Percentiles rank a stretch among this genome's conserved stretches.
These are phyloP conservation scores for Candida sp. DNA, from an alignment of 1,139 yeast species.

Conservation along the genomic window DNA sequence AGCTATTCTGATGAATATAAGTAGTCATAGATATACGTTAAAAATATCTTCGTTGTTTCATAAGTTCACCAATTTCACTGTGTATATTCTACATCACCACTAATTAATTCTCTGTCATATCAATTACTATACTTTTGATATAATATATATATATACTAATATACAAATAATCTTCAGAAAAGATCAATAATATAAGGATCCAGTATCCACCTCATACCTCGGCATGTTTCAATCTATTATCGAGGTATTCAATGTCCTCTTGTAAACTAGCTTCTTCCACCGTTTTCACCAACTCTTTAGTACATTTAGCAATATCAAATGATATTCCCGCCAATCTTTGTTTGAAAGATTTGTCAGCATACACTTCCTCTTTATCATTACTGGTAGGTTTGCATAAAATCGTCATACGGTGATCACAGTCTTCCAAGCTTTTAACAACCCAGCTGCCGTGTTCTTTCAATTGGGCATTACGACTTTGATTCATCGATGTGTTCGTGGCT, in stretches of 20 bases:
- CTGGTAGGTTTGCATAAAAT: constrained; percentile 50
- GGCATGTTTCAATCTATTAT: constrained; percentile 42
- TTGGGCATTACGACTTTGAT: constrained; percentile 78
- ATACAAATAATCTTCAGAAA: neutral
- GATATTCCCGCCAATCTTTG: constrained; percentile 95
- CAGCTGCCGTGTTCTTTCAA: constrained; percentile 89
- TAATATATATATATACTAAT: neutral
- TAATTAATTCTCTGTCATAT: neutral
- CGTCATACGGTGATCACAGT: constrained; percentile 80
- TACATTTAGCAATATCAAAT: constrained; percentile 93
- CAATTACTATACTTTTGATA: neutral
- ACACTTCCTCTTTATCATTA: constrained; percentile 54
- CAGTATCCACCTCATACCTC: constrained; percentile 5
- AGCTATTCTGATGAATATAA: too few relatives aligned
- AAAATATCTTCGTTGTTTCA: too few relatives aligned
- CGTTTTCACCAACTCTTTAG: constrained; percentile 91
- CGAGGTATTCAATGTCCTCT: constrained; percentile 62
- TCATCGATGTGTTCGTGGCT: constrained; percentile 87
- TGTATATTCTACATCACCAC: neutral
- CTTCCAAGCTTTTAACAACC: constrained; percentile 83
- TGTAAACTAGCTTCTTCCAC: constrained; percentile 92
- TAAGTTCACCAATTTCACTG: neutral
- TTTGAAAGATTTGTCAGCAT: constrained; percentile 85
- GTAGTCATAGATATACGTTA: too few relatives aligned
- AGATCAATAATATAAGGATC: neutral